Percentiles rank a stretch among this genome's conserved stretches.
These are phyloP conservation scores for Halenospora varia DNA, from an alignment of 495 filamentous ascomycete species.

Conservation along the genomic window DNA sequence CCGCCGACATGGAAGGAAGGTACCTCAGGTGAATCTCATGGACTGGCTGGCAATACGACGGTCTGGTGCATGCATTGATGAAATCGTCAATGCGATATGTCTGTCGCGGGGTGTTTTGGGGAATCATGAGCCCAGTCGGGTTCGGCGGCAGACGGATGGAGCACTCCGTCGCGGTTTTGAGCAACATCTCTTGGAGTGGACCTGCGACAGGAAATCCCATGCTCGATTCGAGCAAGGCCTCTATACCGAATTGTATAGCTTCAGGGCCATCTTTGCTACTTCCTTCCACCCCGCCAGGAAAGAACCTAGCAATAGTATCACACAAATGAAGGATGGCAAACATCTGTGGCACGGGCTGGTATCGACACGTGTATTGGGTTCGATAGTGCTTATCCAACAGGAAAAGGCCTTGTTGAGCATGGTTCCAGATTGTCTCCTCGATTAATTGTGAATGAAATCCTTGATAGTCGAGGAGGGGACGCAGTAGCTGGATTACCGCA, in stretches of 20 bases:
- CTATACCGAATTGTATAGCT: conserved; percentile 28
- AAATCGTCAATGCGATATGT: conserved; percentile 25
- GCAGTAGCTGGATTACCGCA: conserved; percentile 20
- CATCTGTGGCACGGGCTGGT: conserved; percentile 32
- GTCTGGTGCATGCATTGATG: conserved; percentile 30
- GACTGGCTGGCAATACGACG: conserved; percentile 27
- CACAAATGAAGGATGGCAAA: conserved; percentile 32
- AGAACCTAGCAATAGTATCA: conserved; percentile 28
- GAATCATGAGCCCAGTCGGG: conserved; percentile 4
- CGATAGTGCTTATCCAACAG: conserved; percentile 26
- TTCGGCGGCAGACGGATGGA: conserved; percentile 17
- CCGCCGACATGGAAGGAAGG: conserved; percentile 9
- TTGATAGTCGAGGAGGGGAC: conserved; percentile 20
- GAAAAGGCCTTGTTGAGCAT: conserved; percentile 23
- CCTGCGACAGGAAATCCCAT: conserved; percentile 30
- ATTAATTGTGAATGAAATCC: conserved; percentile 11
- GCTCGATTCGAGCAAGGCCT: conserved; percentile 26
- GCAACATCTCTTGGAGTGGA: conserved; percentile 32
- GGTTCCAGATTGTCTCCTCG: conserved; percentile 18
- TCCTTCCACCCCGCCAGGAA: conserved; percentile 17
- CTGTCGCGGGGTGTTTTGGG: not conserved
- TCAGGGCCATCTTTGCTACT: conserved; percentile 20
- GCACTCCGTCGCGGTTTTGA: conserved; percentile 22
- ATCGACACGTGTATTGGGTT: conserved; percentile 25
- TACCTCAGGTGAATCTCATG: conserved; percentile 21